Percentiles rank a stretch among this genome's conserved stretches.
Conservation (phyloP, 768 basidiomycete species). For the Amanita rimosa region DNA sequence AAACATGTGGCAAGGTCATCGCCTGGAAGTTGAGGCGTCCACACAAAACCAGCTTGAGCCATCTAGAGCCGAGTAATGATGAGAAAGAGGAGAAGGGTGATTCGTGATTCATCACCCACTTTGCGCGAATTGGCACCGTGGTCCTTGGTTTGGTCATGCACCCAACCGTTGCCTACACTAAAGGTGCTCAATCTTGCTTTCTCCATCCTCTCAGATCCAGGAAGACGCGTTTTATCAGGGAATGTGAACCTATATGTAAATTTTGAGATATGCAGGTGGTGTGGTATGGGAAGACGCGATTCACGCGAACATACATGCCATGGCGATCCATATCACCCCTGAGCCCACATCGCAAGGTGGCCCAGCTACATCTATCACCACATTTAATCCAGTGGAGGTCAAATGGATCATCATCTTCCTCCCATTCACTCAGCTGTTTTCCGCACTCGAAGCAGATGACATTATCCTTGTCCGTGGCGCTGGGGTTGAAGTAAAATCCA, state of each 20-base stretch:
- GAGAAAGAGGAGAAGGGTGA: background rate
- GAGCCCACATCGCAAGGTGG: constrained; percentile 63
- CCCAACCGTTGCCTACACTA: constrained; percentile 43
- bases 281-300: background rate
- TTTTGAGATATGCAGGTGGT: constrained; percentile 1
- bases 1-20: constrained; percentile 82
- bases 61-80: constrained; percentile 36
- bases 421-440: constrained; percentile 81
- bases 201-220: constrained; percentile 58
- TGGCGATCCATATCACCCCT: constrained; percentile 42
- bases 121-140: constrained; percentile 67
- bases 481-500: constrained; percentile 75
- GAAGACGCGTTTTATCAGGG: constrained; percentile 48
- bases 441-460: constrained; percentile 80
- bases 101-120: constrained; percentile 22
- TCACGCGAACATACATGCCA: constrained; percentile 43
- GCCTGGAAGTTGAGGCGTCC: constrained; percentile 50
- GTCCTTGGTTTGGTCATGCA: constrained; percentile 47
- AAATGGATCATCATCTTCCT: constrained; percentile 75
- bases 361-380: constrained; percentile 63
- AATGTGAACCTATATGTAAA: constrained; percentile 43
- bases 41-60: constrained; percentile 84
- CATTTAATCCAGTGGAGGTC: constrained; percentile 72
- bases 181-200: constrained; percentile 65
- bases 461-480: constrained; percentile 55